Evolutionary conservation across 2,329 filamentous ascomycete species (phyloP).

Genomic region (Scedosporium dehoogii): DNA sequence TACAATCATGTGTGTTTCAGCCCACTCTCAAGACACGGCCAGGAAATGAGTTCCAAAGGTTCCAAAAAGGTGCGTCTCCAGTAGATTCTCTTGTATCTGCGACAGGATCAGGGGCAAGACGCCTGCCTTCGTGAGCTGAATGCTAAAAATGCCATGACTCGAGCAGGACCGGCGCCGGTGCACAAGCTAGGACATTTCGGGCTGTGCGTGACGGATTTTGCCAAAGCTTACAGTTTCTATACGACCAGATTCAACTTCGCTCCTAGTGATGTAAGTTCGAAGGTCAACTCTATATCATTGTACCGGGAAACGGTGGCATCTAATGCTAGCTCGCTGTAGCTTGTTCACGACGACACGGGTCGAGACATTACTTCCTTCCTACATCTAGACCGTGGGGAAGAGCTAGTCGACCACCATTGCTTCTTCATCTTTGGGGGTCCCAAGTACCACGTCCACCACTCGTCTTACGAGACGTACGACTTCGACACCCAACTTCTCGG

Average conservation of each 20-base stretch:
- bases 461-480: slow-evolving; percentile 39
- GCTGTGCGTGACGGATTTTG: slow-evolving; percentile 1
- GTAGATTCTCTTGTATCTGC: slow-evolving; percentile 5
- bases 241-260: slow-evolving; percentile 18
- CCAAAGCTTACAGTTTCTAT: slow-evolving; percentile 12
- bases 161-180: slow-evolving; percentile 20
- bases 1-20: neutral
- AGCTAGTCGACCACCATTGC: slow-evolving; percentile 42
- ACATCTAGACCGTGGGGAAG: slow-evolving; percentile 41
- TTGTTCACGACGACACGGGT: slow-evolving; percentile 10
- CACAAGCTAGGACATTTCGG: slow-evolving; percentile 32
- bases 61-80: slow-evolving; percentile 13
- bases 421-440: slow-evolving; percentile 5
- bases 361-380: slow-evolving; percentile 31
- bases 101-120: too few species aligned
- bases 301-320: slow-evolving; percentile 32
- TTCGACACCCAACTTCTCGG: slow-evolving; percentile 53
- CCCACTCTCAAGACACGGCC: neutral
- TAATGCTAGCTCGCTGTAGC: slow-evolving; percentile 19
- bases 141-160: slow-evolving; percentile 5
- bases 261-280: slow-evolving; percentile 1
- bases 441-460: slow-evolving; percentile 14
- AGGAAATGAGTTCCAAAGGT: slow-evolving; percentile 1
- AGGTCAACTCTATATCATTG: slow-evolving; percentile 10
- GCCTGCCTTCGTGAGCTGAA: slow-evolving; percentile 11